A percentile compares a stretch with the other conserved stretches of the same genome.
These are phyloP conservation scores for Cylindrodendrum hubeiense DNA, from an alignment of 2,329 filamentous ascomycete species.

Conservation along the genomic window DNA sequence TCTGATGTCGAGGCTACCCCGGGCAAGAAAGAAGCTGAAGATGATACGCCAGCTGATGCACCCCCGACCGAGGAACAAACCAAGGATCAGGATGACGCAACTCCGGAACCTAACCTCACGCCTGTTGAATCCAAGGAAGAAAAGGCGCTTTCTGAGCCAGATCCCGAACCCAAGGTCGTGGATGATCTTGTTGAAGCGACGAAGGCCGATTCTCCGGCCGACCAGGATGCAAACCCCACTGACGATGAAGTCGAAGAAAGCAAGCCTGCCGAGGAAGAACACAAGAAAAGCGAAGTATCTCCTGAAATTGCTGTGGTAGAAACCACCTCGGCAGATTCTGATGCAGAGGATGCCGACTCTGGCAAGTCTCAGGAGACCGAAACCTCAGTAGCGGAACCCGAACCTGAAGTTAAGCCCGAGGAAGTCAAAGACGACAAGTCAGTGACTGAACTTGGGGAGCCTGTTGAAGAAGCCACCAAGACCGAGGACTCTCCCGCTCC, in stretches of 20 bases:
- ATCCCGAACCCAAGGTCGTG: background rate
- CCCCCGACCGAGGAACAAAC: background rate
- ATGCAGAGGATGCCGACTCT: conserved; percentile 15
- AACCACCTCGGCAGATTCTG: conserved; percentile 1
- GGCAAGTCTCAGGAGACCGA: conserved; percentile 8
- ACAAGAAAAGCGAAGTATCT: conserved; percentile 8
- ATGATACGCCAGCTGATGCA: background rate
- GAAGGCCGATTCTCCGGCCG: background rate
- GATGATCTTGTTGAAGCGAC: background rate
- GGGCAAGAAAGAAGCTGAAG: background rate
- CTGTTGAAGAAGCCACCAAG: conserved; percentile 3
- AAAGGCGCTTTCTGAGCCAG: background rate
- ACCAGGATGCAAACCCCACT: conserved; percentile 1
- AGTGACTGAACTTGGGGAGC: background rate
- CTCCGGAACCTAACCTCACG: background rate
- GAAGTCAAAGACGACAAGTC: conserved; percentile 8
- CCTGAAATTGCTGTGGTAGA: conserved; percentile 16
- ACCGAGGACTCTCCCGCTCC: conserved; percentile 11
- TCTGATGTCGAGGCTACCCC: conserved; percentile 4
- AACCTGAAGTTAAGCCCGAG: conserved; percentile 11
- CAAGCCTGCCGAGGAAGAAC: conserved; percentile 14
- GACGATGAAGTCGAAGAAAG: background rate
- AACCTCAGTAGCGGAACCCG: conserved; percentile 4
- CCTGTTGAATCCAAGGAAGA: background rate
- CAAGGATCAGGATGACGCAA: conserved; percentile 13